Percentiles rank a stretch among this genome's conserved stretches.
Conservation (phyloP, 73 alveolate species). For the Paramecium pentaurelia region DNA sequence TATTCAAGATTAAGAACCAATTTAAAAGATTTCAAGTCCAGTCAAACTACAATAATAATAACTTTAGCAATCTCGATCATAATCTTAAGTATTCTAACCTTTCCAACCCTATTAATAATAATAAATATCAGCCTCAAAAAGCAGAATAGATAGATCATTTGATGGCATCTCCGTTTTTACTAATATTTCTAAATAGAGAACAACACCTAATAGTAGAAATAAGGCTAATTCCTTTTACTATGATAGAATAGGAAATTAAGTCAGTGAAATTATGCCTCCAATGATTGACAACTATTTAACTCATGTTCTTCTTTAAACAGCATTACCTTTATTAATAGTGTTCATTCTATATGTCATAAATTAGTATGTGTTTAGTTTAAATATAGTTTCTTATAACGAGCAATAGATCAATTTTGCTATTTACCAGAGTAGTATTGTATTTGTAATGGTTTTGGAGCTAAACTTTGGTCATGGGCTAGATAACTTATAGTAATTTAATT, state of each 20-base stretch:
- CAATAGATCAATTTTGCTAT: background rate
- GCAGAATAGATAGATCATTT: background rate
- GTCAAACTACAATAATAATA: background rate
- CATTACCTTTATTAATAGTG: background rate
- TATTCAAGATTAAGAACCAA: background rate
- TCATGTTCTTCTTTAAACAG: background rate
- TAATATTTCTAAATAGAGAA: background rate
- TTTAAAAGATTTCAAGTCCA: background rate
- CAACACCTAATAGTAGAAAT: background rate
- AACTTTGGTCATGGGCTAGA: slow-evolving; percentile 45
- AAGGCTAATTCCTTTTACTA: slow-evolving; percentile 30
- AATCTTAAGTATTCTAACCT: background rate
- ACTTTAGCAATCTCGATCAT: background rate
- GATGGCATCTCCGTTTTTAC: slow-evolving; percentile 3
- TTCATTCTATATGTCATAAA: background rate
- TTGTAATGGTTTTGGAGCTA: slow-evolving; percentile 41
- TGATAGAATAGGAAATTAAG: slow-evolving; percentile 41
- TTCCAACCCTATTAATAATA: background rate
- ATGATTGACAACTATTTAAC: background rate
- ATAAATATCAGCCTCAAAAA: background rate
- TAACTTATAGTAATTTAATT: background rate
- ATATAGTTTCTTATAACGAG: background rate
- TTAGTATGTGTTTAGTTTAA: background rate
- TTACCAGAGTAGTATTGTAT: background rate
- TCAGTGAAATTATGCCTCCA: slow-evolving; percentile 7